Evolutionary conservation across 768 basidiomycete genomes (phyloP), one percentile per base, ranked within the genome.

Genomic region (Rickenella mellea): DNA sequence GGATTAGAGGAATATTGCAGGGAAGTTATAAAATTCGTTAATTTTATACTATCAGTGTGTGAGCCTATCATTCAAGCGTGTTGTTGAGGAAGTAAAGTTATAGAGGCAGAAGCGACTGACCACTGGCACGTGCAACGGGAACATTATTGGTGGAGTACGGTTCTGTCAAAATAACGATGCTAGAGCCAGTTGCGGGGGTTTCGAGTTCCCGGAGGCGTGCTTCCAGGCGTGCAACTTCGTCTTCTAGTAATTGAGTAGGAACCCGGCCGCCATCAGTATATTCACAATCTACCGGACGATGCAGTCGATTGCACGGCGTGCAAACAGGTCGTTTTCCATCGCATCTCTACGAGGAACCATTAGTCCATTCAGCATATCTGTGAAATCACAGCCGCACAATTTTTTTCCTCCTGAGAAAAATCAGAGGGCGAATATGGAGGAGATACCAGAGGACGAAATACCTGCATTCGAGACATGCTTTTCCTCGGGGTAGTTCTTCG

Each of bases 241-340:
- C 78, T 53, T 81, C 78, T 15, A 84, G 58, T 4, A 67, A 63
- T 51, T 78, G 68, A 3, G 74, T 81, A 42, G 72, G 64, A 15
- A 82, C 76, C 44, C 76, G 71, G 31, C 71, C 71, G 5, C 74
- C 76, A 51, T 83, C 81, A 5, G 74, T 66, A 56, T 83, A 85
- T 59, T 84, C 81, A 56, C 83, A 85, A 24, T 78, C 78, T 41
- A 80, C 80, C 21, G 68, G 68, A 44, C 78, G 73, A 27, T 78
- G 74, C 20, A 75, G 71, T 6, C 67, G 61, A 19, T 62, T 56
- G 61, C 83, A 85, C 30, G 77, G 80, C 1, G 74, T 73, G 55
- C 83, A 85, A 8, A 71, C 61, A 2, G 82, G 82, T 43, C 74
- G 74, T 3, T 54, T 56, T 14, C 80, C 79, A 50, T 85, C 81